A percentile compares a stretch with the other conserved stretches of the same genome.
Evolutionary conservation across 2,329 filamentous ascomycete species (phyloP).

Genomic region (Ophiocordyceps polyrhachis-furcata): DNA sequence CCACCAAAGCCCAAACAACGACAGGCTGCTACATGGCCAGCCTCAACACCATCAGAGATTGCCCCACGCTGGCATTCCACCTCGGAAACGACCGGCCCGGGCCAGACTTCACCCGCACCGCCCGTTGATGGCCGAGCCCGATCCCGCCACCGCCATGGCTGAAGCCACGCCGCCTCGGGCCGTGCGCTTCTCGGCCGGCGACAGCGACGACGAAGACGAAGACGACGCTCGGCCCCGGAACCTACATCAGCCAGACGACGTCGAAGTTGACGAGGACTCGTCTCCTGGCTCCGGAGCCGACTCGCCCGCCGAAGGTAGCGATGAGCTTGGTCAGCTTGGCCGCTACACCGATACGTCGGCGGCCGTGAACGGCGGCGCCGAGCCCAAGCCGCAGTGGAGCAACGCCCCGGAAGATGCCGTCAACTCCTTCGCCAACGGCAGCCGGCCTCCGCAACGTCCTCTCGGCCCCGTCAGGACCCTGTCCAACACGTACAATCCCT

Average conservation of each 20-base stretch:
- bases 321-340: constrained; percentile 25
- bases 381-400: constrained; percentile 20
- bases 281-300: constrained; percentile 16
- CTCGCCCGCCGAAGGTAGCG: constrained; percentile 27
- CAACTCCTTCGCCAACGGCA: constrained; percentile 12
- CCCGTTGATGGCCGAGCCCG: not conserved
- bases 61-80: not conserved
- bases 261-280: constrained; percentile 8
- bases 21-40: not conserved
- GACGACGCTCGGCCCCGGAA: constrained; percentile 20
- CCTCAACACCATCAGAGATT: not conserved
- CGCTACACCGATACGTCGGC: constrained; percentile 21
- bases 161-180: constrained; percentile 32
- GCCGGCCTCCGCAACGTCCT: constrained; percentile 45
- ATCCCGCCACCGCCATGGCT: constrained; percentile 11
- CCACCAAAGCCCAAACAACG: not conserved
- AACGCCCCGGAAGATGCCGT: constrained; percentile 10
- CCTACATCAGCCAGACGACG: constrained; percentile 9
- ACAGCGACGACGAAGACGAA: constrained; percentile 23
- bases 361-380: constrained; percentile 13
- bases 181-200: constrained; percentile 36
- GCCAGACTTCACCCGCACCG: not conserved
- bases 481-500: constrained; percentile 63
- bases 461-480: constrained; percentile 52
- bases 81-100: not conserved